Conservation (phyloP, 116 monocot genomes). For the Posidonia oceanica region DNA sequence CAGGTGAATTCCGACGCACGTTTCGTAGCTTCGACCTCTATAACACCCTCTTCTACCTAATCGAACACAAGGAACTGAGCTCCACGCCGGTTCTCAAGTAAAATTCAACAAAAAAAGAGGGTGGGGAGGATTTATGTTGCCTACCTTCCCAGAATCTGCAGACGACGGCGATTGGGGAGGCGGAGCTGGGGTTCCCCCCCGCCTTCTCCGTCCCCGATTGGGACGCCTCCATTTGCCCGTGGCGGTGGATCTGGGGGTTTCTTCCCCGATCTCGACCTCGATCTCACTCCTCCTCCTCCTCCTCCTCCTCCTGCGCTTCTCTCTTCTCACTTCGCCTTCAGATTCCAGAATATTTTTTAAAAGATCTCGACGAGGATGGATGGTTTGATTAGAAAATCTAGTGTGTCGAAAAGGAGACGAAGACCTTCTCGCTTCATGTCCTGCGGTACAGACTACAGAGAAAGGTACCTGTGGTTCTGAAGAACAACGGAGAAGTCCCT, state of each 20-base stretch:
- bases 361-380: too few relatives aligned
- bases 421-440: too few relatives aligned
- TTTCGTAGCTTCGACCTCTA: neutral
- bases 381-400: too few relatives aligned
- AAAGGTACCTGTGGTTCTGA: too few relatives aligned
- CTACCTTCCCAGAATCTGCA: slow-evolving; percentile 72
- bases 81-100: too few relatives aligned
- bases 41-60: neutral
- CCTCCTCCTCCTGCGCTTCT: too few relatives aligned
- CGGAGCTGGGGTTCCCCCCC: slow-evolving; percentile 10
- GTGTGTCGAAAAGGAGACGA: too few relatives aligned
- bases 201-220: slow-evolving; percentile 24
- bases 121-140: neutral
- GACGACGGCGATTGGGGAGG: slow-evolving; percentile 32
- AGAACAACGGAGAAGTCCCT: too few relatives aligned
- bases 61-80: neutral
- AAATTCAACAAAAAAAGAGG: neutral
- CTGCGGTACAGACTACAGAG: too few relatives aligned
- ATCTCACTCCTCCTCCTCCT: too few relatives aligned
- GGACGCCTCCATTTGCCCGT: slow-evolving; percentile 14
- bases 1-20: too few relatives aligned
- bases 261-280: neutral
- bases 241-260: neutral
- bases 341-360: neutral
- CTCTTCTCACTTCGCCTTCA: neutral